phyloP scores from a whole-genome alignment of 2,329 filamentous ascomycete species.

The Neonectria magnoliae region DNA sequence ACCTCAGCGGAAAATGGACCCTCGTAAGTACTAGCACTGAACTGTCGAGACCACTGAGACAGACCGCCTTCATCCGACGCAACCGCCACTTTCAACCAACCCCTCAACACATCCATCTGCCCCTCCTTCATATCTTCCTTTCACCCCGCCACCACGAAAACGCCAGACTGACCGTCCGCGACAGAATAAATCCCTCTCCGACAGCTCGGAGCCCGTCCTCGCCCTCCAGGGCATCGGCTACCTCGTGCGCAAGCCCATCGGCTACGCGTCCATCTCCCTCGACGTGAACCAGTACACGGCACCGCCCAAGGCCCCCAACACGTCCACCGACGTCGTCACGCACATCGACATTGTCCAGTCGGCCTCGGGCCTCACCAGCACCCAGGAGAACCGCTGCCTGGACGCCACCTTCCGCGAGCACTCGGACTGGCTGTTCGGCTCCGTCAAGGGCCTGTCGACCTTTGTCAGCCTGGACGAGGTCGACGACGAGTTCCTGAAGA shows the following conservation, averaged over 20 bases:
- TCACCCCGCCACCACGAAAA: neutral
- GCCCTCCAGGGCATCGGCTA: constrained; percentile 77
- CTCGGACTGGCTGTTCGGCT: constrained; percentile 83
- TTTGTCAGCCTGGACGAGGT: constrained; percentile 60
- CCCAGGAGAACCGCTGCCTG: constrained; percentile 63
- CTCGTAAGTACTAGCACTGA: constrained; percentile 65
- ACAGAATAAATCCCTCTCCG: constrained; percentile 80
- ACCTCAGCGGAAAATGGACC: constrained; percentile 75
- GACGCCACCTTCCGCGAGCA: constrained; percentile 69
- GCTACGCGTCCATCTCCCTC: constrained; percentile 74
- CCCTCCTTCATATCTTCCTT: constrained; percentile 8
- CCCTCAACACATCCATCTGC: constrained; percentile 7
- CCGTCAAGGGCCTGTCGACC: constrained; percentile 68
- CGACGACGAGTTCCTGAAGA: constrained; percentile 64
- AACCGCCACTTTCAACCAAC: neutral
- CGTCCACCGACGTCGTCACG: constrained; percentile 53
- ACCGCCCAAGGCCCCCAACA: constrained; percentile 53
- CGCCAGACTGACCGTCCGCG: constrained; percentile 2
- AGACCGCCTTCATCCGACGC: neutral
- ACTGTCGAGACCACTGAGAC: neutral
- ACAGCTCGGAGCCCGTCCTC: constrained; percentile 74
- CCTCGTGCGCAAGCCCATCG: constrained; percentile 77
- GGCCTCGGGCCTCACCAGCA: constrained; percentile 77
- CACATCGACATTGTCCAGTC: constrained; percentile 80
- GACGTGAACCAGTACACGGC: constrained; percentile 65